phyloP scores from a whole-genome alignment of 2,329 filamentous ascomycete species.

The Clarireedia monteithiana region DNA sequence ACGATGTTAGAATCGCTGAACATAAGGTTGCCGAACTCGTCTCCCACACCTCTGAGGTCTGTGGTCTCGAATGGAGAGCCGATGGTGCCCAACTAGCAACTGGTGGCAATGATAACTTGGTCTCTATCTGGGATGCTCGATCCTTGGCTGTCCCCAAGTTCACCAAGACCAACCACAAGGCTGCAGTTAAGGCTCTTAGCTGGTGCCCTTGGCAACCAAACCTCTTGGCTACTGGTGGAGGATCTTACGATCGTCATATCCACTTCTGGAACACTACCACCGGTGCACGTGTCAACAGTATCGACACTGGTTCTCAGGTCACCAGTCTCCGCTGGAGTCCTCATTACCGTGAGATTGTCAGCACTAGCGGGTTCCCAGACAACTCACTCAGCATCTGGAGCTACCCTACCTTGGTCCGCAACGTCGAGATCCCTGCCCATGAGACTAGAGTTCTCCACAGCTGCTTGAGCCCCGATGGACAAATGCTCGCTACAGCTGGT shows the following conservation, averaged over 20 bases:
- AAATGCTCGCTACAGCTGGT: constrained; percentile 93
- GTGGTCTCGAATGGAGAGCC: constrained; percentile 93
- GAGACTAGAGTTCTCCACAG: constrained; percentile 96
- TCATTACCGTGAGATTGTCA: constrained; percentile 95
- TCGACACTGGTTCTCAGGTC: constrained; percentile 96
- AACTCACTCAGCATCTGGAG: constrained; percentile 99
- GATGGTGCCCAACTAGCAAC: constrained; percentile 96
- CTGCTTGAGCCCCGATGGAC: constrained; percentile 92
- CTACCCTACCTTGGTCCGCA: constrained; percentile 94
- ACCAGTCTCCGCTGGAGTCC: constrained; percentile 95
- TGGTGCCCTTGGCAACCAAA: constrained; percentile 99
- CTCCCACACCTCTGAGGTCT: constrained; percentile 96
- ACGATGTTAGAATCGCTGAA: constrained; percentile 93
- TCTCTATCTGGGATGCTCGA: constrained; percentile 97
- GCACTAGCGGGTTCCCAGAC: constrained; percentile 96
- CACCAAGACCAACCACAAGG: constrained; percentile 99
- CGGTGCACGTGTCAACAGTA: constrained; percentile 95
- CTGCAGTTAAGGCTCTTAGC: constrained; percentile 92
- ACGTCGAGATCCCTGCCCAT: constrained; percentile 94
- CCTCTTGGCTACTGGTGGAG: constrained; percentile 90
- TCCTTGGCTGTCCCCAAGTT: constrained; percentile 92
- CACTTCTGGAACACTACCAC: constrained; percentile 99
- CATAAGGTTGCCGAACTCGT: constrained; percentile 98
- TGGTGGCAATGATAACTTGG: constrained; percentile 96
- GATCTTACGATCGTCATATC: constrained; percentile 94